Evolutionary conservation across 1,284 basidiomycete species (phyloP).

Genomic region (Ceratobasidium sp.): DNA sequence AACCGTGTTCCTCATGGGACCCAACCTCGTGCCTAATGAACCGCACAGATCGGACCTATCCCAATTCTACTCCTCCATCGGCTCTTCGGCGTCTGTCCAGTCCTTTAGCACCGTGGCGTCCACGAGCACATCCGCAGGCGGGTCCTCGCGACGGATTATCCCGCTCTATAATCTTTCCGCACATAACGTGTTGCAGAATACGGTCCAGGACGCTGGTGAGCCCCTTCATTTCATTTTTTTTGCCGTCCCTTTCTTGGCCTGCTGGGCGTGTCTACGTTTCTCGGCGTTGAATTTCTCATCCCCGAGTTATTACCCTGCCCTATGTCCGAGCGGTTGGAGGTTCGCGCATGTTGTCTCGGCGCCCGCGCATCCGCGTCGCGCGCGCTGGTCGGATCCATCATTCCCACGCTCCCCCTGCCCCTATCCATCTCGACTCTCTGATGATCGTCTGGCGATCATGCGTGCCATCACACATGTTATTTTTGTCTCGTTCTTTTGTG

Average conservation of each 20-base stretch:
- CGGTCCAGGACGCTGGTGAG: conserved; percentile 79
- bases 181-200: conserved; percentile 93
- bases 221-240: neutral
- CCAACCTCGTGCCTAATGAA: too few species aligned
- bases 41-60: conserved; percentile 46
- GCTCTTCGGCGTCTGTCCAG: conserved; percentile 59
- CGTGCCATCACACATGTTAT: neutral
- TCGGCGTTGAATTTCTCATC: neutral
- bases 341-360: neutral
- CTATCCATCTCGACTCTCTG: conserved; percentile 1
- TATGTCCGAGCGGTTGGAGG: too few species aligned
- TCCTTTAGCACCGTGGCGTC: conserved; percentile 68
- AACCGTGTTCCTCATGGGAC: too few species aligned
- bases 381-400: neutral
- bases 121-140: conserved; percentile 61
- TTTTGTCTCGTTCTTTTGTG: neutral
- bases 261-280: neutral
- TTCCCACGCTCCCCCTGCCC: neutral
- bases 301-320: too few species aligned
- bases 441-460: neutral
- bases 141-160: conserved; percentile 80
- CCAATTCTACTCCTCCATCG: conserved; percentile 66
- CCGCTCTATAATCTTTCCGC: conserved; percentile 94
- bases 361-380: conserved; percentile 6
- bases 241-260: neutral